Evolutionary conservation across 2,329 filamentous ascomycete genomes (phyloP).

Genomic region (Xylariales sp.): DNA sequence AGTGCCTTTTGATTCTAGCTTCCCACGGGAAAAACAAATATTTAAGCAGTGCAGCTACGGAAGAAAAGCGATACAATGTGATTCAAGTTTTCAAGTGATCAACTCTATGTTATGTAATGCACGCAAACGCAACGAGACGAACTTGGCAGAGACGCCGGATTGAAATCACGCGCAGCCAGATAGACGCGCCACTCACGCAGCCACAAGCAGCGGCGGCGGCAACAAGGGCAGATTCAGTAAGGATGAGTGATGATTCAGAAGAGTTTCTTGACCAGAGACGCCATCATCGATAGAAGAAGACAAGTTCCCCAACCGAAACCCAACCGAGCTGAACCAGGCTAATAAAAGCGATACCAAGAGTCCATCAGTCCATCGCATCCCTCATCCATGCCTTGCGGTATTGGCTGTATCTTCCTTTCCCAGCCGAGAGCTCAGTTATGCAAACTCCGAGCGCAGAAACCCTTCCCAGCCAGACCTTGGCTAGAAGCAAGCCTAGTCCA

Average conservation of each 20-base stretch:
- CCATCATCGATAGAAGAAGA: neutral
- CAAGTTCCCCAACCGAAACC: conserved; percentile 2
- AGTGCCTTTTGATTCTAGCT: too few species aligned
- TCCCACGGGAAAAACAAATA: too few species aligned
- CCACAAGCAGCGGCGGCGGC: neutral
- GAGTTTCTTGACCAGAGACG: neutral
- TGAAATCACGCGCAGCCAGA: neutral
- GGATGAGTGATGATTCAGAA: conserved; percentile 6
- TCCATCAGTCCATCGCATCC: neutral
- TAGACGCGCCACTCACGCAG: neutral
- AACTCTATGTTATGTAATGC: conserved; percentile 9
- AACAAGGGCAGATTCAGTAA: neutral
- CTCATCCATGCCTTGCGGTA: neutral
- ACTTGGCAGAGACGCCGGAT: neutral
- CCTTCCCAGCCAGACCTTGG: neutral
- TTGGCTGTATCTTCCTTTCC: neutral
- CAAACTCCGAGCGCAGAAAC: conserved; percentile 39
- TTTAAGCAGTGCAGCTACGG: neutral
- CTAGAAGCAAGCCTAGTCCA: neutral
- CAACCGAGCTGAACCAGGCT: conserved; percentile 4
- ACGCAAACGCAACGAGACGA: neutral
- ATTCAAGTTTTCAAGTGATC: neutral
- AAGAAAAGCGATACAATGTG: neutral
- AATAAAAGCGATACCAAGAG: neutral
- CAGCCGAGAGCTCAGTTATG: conserved; percentile 34